Percentiles rank a stretch among this genome's conserved stretches.
These are phyloP conservation scores for Globisporangium spinosum DNA, from an alignment of 352 stramenopile genomes.

Conservation along the genomic window DNA sequence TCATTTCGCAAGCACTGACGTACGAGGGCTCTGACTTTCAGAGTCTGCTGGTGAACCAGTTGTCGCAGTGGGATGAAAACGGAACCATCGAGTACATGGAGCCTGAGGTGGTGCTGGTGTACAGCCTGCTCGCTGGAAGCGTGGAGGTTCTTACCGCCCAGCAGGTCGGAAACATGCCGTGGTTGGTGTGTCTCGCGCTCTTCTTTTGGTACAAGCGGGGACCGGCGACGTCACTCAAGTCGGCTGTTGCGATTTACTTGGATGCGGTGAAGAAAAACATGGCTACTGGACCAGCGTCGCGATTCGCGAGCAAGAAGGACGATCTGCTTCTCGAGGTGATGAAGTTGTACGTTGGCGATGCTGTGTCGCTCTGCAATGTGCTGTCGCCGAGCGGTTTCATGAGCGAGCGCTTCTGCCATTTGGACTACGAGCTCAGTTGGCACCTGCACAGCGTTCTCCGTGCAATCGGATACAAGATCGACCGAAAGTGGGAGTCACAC, in stretches of 20 bases:
- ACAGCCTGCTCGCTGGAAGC: slow-evolving; percentile 58
- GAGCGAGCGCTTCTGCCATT: slow-evolving; percentile 23
- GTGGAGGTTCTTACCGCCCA: slow-evolving; percentile 57
- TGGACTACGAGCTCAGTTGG: slow-evolving; percentile 81
- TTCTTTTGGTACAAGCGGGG: slow-evolving; percentile 73
- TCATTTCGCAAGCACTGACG: slow-evolving; percentile 55
- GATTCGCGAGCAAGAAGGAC: slow-evolving; percentile 40
- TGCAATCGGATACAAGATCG: slow-evolving; percentile 68
- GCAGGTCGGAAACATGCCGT: slow-evolving; percentile 40
- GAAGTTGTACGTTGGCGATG: slow-evolving; percentile 59
- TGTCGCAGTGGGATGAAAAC: slow-evolving; percentile 55
- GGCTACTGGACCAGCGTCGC: slow-evolving; percentile 29
- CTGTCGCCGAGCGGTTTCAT: slow-evolving; percentile 60
- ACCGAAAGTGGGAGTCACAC: slow-evolving; percentile 72
- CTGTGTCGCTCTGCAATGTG: slow-evolving; percentile 49
- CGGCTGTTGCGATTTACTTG: slow-evolving; percentile 38
- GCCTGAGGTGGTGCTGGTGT: slow-evolving; percentile 52
- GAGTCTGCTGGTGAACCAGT: slow-evolving; percentile 45
- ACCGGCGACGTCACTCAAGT: slow-evolving; percentile 42
- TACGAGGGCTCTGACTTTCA: slow-evolving; percentile 54
- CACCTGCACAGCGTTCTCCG: slow-evolving; percentile 72
- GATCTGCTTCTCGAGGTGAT: slow-evolving; percentile 68
- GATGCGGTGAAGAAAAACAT: slow-evolving; percentile 40
- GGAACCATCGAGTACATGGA: slow-evolving; percentile 56
- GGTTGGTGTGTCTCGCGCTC: slow-evolving; percentile 55